These are phyloP conservation scores for Schizonepeta tenuifolia DNA, from an alignment of 257 asterid species.

Conservation along the genomic window DNA sequence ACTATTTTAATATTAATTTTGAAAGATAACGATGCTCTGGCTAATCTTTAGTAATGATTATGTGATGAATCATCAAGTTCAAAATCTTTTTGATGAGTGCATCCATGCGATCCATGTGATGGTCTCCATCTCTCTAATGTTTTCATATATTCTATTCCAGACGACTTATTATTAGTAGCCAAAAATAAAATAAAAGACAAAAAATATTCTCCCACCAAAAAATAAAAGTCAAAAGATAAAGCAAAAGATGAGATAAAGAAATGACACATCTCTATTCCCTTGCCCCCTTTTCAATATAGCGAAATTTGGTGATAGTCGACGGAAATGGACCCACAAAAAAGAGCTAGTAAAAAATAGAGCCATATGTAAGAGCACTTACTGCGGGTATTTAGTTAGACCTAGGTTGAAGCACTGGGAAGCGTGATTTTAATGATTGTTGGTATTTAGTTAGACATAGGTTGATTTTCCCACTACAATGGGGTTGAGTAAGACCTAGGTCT, in stretches of 20 bases:
- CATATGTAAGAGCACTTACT: too few species aligned
- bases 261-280: background rate
- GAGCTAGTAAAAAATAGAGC: slow-evolving; percentile 10
- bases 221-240: slow-evolving; percentile 21
- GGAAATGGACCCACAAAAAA: slow-evolving; percentile 8
- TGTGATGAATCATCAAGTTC: background rate
- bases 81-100: background rate
- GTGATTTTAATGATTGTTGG: too few species aligned
- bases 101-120: slow-evolving; percentile 7
- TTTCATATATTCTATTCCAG: background rate
- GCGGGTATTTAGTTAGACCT: too few species aligned
- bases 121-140: background rate
- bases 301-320: slow-evolving; percentile 1
- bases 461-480: too few species aligned
- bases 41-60: background rate
- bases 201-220: slow-evolving; percentile 1
- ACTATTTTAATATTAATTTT: too few species aligned
- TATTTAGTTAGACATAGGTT: too few species aligned
- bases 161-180: background rate
- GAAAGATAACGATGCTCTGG: too few species aligned
- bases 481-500: too few species aligned
- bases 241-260: background rate
- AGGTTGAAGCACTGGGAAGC: too few species aligned
- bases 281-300: slow-evolving; percentile 10
- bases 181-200: background rate